Conservation (phyloP, 805 yeast genomes). For the Yamadazyma nakazawae region DNA sequence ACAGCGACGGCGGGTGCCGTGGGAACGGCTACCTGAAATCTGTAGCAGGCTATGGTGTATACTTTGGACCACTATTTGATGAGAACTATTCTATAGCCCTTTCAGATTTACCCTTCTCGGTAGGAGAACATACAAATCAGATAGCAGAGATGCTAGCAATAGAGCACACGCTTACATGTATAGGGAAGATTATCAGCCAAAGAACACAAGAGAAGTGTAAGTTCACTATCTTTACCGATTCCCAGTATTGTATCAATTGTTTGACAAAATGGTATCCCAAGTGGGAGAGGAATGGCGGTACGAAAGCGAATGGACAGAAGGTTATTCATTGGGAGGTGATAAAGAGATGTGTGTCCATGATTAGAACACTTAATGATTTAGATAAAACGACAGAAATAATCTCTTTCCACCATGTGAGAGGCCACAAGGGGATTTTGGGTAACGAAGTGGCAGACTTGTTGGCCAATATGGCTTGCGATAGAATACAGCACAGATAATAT, state of each 20-base stretch:
- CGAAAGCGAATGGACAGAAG: constrained; percentile 35
- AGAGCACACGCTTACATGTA: constrained; percentile 18
- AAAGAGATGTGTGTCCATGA: constrained; percentile 23
- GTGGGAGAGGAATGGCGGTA: constrained; percentile 48
- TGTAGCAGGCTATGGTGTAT: constrained; percentile 69
- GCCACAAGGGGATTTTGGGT: constrained; percentile 68
- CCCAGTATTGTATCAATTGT: constrained; percentile 59
- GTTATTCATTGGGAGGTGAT: constrained; percentile 57
- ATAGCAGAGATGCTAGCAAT: constrained; percentile 77
- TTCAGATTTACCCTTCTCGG: constrained; percentile 35
- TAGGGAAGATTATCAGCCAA: neutral
- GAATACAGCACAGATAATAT: neutral
- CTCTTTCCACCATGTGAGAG: constrained; percentile 59
- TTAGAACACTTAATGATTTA: constrained; percentile 37
- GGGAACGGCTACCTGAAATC: constrained; percentile 47
- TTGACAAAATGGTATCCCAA: constrained; percentile 53
- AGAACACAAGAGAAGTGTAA: neutral
- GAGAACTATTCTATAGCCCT: neutral
- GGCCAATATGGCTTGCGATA: constrained; percentile 63
- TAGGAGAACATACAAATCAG: constrained; percentile 63
- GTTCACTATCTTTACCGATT: constrained; percentile 58
- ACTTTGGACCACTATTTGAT: constrained; percentile 26
- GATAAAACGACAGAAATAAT: constrained; percentile 28
- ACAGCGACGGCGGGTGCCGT: constrained; percentile 76
- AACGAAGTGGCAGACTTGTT: constrained; percentile 74